A percentile compares a stretch with the other conserved stretches of the same genome.
These are phyloP conservation scores for Echinosophora koreensis DNA, from an alignment of 306 rosid species.

Conservation along the genomic window DNA sequence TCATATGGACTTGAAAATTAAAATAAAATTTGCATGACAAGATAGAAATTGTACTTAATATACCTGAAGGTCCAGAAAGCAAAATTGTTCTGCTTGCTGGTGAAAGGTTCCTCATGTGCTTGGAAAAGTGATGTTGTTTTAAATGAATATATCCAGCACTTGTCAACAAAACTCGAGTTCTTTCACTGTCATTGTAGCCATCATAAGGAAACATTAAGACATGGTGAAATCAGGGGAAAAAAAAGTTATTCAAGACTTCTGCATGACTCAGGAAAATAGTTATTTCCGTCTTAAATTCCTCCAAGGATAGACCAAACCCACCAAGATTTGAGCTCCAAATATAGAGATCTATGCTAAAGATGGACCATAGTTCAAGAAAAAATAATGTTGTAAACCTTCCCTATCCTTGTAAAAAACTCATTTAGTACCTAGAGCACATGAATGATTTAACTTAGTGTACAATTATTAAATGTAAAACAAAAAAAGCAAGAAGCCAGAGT, in stretches of 20 bases:
- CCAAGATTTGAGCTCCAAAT: neutral
- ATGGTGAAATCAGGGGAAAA: neutral
- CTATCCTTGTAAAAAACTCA: neutral
- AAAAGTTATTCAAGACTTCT: neutral
- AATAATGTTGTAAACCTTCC: neutral
- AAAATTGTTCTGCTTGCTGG: constrained; percentile 76
- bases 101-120: constrained; percentile 72
- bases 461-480: neutral
- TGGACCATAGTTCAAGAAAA: neutral
- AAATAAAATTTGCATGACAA: neutral
- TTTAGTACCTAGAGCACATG: neutral
- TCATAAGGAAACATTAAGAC: constrained; percentile 9
- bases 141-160: constrained; percentile 77
- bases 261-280: neutral
- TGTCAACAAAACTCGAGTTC: constrained; percentile 66
- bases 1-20: constrained; percentile 7
- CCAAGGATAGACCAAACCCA: neutral
- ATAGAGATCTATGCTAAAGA: neutral
- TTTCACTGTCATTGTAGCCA: constrained; percentile 60
- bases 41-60: constrained; percentile 14
- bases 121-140: constrained; percentile 65
- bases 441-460: neutral
- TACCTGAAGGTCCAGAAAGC: constrained; percentile 84
- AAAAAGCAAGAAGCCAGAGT: constrained; percentile 2
- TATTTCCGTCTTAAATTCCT: neutral